These are phyloP conservation scores for Lentithecium fluviatile DNA, from an alignment of 495 filamentous ascomycete genomes.

Conservation along the genomic window DNA sequence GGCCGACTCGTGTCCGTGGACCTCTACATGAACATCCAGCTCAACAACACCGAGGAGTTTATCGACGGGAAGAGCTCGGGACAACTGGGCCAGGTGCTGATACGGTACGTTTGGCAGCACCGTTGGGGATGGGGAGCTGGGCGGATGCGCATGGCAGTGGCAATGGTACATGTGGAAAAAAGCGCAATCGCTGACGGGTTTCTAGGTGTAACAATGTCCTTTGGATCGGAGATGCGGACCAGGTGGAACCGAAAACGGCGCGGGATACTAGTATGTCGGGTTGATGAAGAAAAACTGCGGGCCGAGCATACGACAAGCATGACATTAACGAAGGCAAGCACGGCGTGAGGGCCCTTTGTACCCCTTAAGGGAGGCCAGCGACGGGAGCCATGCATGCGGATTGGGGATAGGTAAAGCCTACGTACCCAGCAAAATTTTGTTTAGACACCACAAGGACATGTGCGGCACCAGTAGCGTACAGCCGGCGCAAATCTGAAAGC, in stretches of 20 bases:
- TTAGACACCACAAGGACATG: background rate
- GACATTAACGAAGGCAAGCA: no score
- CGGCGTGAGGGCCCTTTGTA: no score
- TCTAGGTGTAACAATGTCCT: conserved; percentile 91
- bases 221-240: conserved; percentile 70
- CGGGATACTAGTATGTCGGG: conserved; percentile 63
- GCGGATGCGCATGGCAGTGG: no score
- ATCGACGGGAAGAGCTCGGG: conserved; percentile 85
- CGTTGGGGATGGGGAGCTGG: no score
- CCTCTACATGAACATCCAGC: conserved; percentile 98
- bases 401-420: background rate
- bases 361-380: background rate
- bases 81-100: conserved; percentile 82
- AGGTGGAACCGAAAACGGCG: conserved; percentile 48
- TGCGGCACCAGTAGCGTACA: background rate
- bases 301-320: background rate
- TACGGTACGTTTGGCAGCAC: conserved; percentile 59
- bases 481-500: background rate
- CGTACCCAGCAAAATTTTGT: no score
- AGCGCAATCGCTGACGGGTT: conserved; percentile 6
- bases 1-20: conserved; percentile 88
- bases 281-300: conserved; percentile 39
- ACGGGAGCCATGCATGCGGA: background rate
- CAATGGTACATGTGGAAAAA: background rate
- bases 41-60: conserved; percentile 84